phyloP scores from a whole-genome alignment of 139 green algal genomes.

The Chlamydomonas eustigma region DNA sequence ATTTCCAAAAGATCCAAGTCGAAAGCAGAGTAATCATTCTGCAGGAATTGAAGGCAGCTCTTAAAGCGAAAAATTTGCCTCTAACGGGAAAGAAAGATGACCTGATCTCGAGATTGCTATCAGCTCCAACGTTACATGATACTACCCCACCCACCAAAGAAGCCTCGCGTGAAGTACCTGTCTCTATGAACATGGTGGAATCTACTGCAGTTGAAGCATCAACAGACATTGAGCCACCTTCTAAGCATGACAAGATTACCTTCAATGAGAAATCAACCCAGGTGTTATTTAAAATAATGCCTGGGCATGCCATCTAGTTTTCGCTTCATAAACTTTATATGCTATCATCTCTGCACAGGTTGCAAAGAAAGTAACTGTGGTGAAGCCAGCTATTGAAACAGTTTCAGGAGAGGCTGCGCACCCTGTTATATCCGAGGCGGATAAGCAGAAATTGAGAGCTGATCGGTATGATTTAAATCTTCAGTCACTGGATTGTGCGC shows the following conservation, averaged over 20 bases:
- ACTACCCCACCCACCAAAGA: too few species aligned
- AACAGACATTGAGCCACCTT: not conserved
- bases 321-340: not conserved
- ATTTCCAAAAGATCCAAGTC: not conserved
- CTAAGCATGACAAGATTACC: constrained; percentile 15
- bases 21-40: not conserved
- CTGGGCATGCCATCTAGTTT: not conserved
- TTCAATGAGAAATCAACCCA: not conserved
- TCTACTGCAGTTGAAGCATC: constrained; percentile 5
- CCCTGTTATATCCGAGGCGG: not conserved
- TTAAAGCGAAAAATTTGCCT: not conserved
- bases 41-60: constrained; percentile 8
- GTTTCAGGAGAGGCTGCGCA: not conserved
- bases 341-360: constrained; percentile 1
- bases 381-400: constrained; percentile 6
- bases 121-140: too few species aligned
- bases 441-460: constrained; percentile 4
- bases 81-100: constrained; percentile 19
- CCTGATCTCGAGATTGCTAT: constrained; percentile 3
- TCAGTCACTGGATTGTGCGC: too few species aligned
- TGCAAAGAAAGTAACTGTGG: not conserved
- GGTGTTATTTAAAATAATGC: constrained; percentile 2
- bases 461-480: not conserved
- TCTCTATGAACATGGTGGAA: not conserved
- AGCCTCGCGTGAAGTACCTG: too few species aligned